Percentiles rank a stretch among this genome's conserved stretches.
Conservation (phyloP, 768 basidiomycete genomes). For the Podaxis carcinomalis region DNA sequence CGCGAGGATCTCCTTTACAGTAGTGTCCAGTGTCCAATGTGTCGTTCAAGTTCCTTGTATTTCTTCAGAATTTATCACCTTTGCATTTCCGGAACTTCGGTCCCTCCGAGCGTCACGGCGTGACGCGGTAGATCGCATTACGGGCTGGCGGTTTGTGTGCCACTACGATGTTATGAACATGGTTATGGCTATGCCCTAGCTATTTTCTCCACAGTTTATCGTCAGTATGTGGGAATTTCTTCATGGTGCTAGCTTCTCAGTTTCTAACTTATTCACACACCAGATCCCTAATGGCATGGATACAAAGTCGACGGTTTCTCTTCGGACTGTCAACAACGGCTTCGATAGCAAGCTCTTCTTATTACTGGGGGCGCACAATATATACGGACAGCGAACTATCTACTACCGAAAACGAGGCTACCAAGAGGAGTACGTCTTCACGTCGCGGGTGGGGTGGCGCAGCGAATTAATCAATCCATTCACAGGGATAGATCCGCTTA, state of each 20-base stretch:
- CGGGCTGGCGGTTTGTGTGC: no score
- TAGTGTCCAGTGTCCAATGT: no score
- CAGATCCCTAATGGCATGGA: neutral
- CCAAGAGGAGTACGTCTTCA: neutral
- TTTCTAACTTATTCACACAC: neutral
- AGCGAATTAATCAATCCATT: neutral
- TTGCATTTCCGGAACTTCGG: no score
- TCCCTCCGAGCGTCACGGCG: neutral
- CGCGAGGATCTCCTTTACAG: no score
- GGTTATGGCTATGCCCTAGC: neutral
- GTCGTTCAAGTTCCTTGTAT: no score
- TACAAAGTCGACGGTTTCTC: neutral
- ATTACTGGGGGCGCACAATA: neutral
- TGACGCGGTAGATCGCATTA: neutral
- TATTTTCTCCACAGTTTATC: neutral
- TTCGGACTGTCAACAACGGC: neutral
- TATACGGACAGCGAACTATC: neutral
- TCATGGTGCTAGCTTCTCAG: no score
- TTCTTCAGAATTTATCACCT: no score
- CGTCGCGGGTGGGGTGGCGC: neutral
- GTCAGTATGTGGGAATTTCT: no score
- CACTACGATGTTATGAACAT: neutral
- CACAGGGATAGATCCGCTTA: neutral
- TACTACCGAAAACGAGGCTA: neutral
- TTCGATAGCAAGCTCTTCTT: neutral